These are phyloP conservation scores for Jamesozyma jinghongensis DNA, from an alignment of 805 yeast genomes.

Conservation along the genomic window DNA sequence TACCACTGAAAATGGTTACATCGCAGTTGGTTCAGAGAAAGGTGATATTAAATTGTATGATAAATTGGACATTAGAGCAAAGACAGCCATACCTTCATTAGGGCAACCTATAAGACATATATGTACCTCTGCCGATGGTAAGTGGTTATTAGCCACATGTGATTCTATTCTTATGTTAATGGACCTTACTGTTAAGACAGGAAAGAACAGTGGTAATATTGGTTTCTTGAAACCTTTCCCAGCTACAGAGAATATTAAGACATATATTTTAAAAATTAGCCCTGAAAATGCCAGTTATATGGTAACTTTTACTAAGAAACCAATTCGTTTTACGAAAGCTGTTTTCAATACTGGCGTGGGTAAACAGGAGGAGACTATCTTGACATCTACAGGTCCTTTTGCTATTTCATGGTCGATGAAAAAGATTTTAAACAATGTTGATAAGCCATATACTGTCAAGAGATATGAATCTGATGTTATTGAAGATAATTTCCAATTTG, in stretches of 20 bases:
- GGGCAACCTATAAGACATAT: slow-evolving; percentile 66
- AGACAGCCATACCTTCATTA: slow-evolving; percentile 69
- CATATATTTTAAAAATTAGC: slow-evolving; percentile 53
- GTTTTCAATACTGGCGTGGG: slow-evolving; percentile 66
- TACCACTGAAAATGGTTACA: slow-evolving; percentile 62
- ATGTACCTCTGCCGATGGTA: slow-evolving; percentile 70
- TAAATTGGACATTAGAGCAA: slow-evolving; percentile 64
- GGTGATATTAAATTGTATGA: slow-evolving; percentile 76
- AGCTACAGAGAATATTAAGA: slow-evolving; percentile 56
- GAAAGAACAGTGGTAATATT: slow-evolving; percentile 46
- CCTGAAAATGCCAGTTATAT: slow-evolving; percentile 68
- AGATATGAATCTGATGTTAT: slow-evolving; percentile 52
- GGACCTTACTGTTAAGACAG: slow-evolving; percentile 55
- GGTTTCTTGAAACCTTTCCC: slow-evolving; percentile 64
- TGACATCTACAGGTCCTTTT: slow-evolving; percentile 74
- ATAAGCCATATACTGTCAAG: slow-evolving; percentile 53
- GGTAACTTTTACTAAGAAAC: slow-evolving; percentile 38
- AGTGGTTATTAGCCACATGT: slow-evolving; percentile 77
- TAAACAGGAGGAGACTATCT: slow-evolving; percentile 57
- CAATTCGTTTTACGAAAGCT: slow-evolving; percentile 59
- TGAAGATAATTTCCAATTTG: slow-evolving; percentile 72
- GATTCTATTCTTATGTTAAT: slow-evolving; percentile 58
- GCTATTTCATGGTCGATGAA: slow-evolving; percentile 72
- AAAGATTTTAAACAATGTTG: slow-evolving; percentile 45
- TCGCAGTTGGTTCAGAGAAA: slow-evolving; percentile 65